phyloP scores from a whole-genome alignment of 441 rosid species.

The Flueggea neowawraea region DNA sequence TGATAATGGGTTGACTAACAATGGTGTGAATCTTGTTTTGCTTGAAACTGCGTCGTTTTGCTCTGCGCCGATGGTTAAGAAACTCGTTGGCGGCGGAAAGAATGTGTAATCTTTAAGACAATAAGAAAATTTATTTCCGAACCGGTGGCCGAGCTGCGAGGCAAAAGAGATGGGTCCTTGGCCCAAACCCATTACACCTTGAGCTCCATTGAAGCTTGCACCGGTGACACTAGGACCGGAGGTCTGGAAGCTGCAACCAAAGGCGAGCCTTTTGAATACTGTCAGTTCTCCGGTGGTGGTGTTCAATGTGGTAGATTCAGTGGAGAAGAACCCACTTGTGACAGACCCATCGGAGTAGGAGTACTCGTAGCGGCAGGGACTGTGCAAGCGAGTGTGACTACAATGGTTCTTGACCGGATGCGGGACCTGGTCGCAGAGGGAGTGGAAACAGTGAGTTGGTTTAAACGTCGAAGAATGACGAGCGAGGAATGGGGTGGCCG shows the following conservation, averaged over 20 bases:
- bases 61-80: conserved; percentile 48
- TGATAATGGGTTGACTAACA: conserved; percentile 43
- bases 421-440: conserved; percentile 53
- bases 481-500: conserved; percentile 57
- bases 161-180: conserved; percentile 71
- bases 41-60: conserved; percentile 13
- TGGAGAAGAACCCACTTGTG: conserved; percentile 63
- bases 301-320: conserved; percentile 51
- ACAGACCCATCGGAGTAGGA: conserved; percentile 66
- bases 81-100: conserved; percentile 82
- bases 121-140: conserved; percentile 74
- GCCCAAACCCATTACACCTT: conserved; percentile 86
- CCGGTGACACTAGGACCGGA: conserved; percentile 68
- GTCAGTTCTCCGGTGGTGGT: conserved; percentile 43
- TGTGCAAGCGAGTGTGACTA: conserved; percentile 57
- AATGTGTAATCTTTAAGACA: conserved; percentile 77
- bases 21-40: conserved; percentile 48
- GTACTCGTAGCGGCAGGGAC: conserved; percentile 74
- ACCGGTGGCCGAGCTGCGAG: conserved; percentile 73
- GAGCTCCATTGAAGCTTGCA: conserved; percentile 63
- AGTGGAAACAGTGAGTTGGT: conserved; percentile 61
- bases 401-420: conserved; percentile 43
- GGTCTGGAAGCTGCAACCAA: conserved; percentile 77
- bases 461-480: conserved; percentile 75
- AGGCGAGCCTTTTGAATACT: conserved; percentile 36